Conservation (phyloP, 1,284 basidiomycete species). For the Fomitopsis palustris region DNA sequence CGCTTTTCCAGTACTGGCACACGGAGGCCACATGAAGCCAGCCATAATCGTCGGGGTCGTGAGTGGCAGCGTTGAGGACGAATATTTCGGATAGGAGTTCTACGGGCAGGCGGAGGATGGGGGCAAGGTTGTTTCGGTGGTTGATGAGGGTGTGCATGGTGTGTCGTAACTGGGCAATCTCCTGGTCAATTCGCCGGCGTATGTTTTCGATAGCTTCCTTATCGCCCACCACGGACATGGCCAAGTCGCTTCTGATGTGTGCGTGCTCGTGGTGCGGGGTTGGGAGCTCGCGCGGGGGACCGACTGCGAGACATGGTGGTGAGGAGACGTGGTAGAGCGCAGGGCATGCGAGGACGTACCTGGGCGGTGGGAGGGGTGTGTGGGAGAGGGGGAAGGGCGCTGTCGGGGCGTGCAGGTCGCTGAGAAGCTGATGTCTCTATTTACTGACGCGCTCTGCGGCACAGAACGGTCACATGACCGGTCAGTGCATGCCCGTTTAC, state of each 20-base stretch:
- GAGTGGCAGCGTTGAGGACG: background rate
- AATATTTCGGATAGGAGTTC: slow-evolving; percentile 7
- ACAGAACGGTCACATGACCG: background rate
- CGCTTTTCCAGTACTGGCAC: slow-evolving; percentile 6
- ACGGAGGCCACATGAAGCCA: background rate
- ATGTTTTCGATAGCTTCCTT: background rate
- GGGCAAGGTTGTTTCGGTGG: slow-evolving; percentile 2
- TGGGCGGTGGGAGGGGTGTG: background rate
- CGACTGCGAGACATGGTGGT: background rate
- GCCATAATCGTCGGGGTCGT: background rate
- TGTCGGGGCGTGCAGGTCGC: background rate
- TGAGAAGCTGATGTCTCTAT: slow-evolving; percentile 3
- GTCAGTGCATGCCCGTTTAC: background rate
- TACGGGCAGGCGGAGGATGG: slow-evolving; percentile 2
- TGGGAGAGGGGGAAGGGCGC: background rate
- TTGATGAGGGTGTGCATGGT: background rate
- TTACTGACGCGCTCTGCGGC: background rate
- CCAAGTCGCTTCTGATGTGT: background rate
- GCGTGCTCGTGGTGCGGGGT: background rate
- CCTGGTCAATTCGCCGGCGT: slow-evolving; percentile 2
- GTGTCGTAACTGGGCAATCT: background rate
- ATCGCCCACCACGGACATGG: background rate
- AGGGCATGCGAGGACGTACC: background rate
- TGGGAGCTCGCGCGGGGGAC: background rate
- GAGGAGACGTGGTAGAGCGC: background rate